Base-by-base conservation (phyloP, 192 early-diverging fungal genomes). In the Glomus cerebriforme region DNA sequence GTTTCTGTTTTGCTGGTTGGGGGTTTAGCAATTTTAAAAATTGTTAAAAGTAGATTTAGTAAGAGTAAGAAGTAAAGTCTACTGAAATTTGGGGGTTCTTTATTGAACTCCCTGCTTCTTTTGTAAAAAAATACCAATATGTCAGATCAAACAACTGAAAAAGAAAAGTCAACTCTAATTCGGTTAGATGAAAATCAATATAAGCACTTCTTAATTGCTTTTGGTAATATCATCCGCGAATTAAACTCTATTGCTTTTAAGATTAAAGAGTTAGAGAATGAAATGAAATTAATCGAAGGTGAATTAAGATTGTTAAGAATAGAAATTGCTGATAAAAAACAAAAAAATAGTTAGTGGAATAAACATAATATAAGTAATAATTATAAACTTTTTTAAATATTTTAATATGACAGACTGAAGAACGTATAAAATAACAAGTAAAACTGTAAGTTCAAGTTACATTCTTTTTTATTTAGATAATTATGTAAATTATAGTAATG, bases 121-220 rank as follows among this genome's bases (percentile, higher is more conserved):
- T 60, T 60, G 26, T 24, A 7, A 7, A 60, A 24, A 60, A 60
- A 60, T 60, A 24, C n/a, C n/a, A 60, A 7, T 60, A 60, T 60
- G 59, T 24, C 59, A 19, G 59, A 60, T 3, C 2, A 60, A 7
- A 2, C 37, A 60, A 60, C 22, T 9, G 26, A 60, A 60, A 60
- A 2, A 12, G 59, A 60, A 60, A 60, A 60, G 9, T 9, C 59
- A 60, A 60, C 59, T 60, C 2, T 60, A 60, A 60, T 60, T 26
- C 59, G 9, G 59, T 60, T 60, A 60, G 59, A 60, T 60, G 59
- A 60, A 60, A 60, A 60, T 60, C 59, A 60, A 26, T 60, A 60
- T 12, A 60, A 60, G 12, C 59, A 60, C 9, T 60, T 60, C 9
- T 9, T 60, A 60, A 60, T 60, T 26, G 59, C 59, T 60, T 60